Base-by-base conservation (phyloP, 352 stramenopile species). In the Globisporangium barbulae region DNA sequence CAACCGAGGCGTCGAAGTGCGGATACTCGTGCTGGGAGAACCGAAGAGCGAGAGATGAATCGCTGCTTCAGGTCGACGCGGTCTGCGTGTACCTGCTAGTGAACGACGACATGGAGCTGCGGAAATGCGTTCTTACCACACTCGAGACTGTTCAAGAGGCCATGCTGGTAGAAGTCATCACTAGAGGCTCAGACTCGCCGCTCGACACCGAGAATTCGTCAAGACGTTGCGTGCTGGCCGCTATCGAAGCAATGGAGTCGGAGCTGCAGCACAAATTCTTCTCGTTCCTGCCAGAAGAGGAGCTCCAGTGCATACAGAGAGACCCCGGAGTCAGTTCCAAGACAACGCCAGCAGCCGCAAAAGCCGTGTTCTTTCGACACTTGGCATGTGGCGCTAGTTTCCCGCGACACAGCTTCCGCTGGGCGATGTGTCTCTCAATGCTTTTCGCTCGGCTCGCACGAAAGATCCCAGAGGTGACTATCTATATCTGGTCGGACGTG, bases 401-500 rank as follows among this genome's bases (percentile, higher is more conserved):
- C n/a, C 8, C 54, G 8, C 53, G 73, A 5, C 63, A 59, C 31
- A 78, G 76, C 28, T 91, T 90, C 30, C 79, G 76, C 5, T 92
- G 81, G 81, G 84, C 85, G 12, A 55, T 77, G 9, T 71, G 65
- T 53, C 63, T 92, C 1, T 64, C 78, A 3, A 63, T 75, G 17
- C 62, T 91, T 0, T 89, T 85, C 48, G 58, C 61, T 8, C 70
- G 66, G 3, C 54, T 94, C 1, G 64, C 57, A n/a, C 64, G 64
- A 3, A 70, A 65, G 61, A 70, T 75, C 33, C 78, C 85, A 7
- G 75, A 88, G n/a, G 73, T 91, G 25, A 73, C 72, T 1, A 69
- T 71, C 10, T 90, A 83, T 66, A 85, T 92, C 58, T 94, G 83
- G 83, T 59, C 64, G 1, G 78, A 90, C 31, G 72, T 89, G 35